Conservation (phyloP, 2,329 filamentous ascomycete species). For the Exophiala xenobiotica region DNA sequence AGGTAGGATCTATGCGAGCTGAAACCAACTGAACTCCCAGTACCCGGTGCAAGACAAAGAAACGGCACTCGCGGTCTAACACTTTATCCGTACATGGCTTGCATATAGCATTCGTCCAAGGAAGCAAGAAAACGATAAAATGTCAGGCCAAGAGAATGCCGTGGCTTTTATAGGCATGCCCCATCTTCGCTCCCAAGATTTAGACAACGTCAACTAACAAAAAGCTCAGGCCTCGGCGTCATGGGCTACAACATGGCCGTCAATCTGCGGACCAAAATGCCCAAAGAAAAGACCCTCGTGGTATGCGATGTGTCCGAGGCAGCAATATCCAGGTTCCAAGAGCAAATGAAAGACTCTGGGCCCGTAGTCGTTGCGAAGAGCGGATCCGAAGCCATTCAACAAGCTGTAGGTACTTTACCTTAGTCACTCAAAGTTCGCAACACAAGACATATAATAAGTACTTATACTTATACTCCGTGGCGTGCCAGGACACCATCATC, state of each 20-base stretch:
- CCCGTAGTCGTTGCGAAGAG: constrained; percentile 37
- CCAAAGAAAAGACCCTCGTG: constrained; percentile 32
- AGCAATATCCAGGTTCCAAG: constrained; percentile 38
- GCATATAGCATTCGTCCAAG: too few species aligned
- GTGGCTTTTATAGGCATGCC: constrained; percentile 5
- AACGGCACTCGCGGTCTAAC: too few species aligned
- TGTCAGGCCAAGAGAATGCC: too few species aligned
- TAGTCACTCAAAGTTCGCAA: background rate
- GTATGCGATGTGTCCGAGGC: constrained; percentile 40
- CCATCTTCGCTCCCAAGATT: background rate
- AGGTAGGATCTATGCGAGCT: too few species aligned
- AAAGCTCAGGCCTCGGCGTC: constrained; percentile 36
- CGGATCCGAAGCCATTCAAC: constrained; percentile 40
- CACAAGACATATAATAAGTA: too few species aligned
- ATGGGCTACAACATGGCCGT: constrained; percentile 44
- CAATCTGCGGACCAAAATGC: constrained; percentile 39
- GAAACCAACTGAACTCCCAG: too few species aligned
- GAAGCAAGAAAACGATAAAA: too few species aligned
- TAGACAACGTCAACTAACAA: background rate
- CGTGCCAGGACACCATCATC: constrained; percentile 10
- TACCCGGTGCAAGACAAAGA: too few species aligned
- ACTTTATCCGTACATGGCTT: too few species aligned
- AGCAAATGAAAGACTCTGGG: constrained; percentile 36
- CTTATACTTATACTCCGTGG: too few species aligned
- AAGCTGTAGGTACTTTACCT: constrained; percentile 31